A percentile compares a stretch with the other conserved stretches of the same genome.
Conservation (phyloP, 768 basidiomycete genomes). For the Zangia roseola region DNA sequence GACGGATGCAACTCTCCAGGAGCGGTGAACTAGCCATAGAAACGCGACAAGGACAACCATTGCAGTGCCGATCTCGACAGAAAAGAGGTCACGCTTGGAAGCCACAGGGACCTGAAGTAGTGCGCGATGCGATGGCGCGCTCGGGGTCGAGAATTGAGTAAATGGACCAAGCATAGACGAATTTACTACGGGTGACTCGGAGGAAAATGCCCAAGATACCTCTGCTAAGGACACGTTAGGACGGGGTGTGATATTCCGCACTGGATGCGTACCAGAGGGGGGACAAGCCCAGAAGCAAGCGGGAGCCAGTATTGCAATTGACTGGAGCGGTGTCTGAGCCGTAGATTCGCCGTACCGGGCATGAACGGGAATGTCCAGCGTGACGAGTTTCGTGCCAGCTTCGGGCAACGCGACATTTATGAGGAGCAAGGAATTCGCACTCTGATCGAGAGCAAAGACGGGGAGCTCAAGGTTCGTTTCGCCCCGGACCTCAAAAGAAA, state of each 20-base stretch:
- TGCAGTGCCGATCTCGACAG: conserved; percentile 38
- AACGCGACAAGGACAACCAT: conserved; percentile 33
- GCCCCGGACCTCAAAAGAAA: conserved; percentile 37
- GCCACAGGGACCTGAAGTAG: conserved; percentile 35
- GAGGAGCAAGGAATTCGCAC: conserved; percentile 31
- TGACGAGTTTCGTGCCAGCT: conserved; percentile 7
- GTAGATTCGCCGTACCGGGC: conserved; percentile 40
- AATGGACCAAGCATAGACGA: conserved; percentile 23
- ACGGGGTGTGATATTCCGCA: background rate
- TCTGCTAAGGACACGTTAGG: conserved; percentile 12
- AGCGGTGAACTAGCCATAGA: conserved; percentile 31
- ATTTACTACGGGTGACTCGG: conserved; percentile 15
- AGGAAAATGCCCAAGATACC: conserved; percentile 7
- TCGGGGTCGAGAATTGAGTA: conserved; percentile 16
- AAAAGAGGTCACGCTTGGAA: conserved; percentile 26
- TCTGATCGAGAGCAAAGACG: conserved; percentile 33
- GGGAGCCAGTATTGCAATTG: conserved; percentile 27
- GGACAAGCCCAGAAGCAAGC: conserved; percentile 35
- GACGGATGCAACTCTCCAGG: conserved; percentile 23
- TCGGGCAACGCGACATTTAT: conserved; percentile 24
- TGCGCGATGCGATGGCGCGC: conserved; percentile 3
- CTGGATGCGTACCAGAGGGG: conserved; percentile 18
- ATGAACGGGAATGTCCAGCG: conserved; percentile 42
- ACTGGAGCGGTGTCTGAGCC: conserved; percentile 11
- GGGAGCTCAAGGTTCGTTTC: conserved; percentile 44